phyloP scores from a whole-genome alignment of 2,329 filamentous ascomycete species.

The Aspergillus melleus region DNA sequence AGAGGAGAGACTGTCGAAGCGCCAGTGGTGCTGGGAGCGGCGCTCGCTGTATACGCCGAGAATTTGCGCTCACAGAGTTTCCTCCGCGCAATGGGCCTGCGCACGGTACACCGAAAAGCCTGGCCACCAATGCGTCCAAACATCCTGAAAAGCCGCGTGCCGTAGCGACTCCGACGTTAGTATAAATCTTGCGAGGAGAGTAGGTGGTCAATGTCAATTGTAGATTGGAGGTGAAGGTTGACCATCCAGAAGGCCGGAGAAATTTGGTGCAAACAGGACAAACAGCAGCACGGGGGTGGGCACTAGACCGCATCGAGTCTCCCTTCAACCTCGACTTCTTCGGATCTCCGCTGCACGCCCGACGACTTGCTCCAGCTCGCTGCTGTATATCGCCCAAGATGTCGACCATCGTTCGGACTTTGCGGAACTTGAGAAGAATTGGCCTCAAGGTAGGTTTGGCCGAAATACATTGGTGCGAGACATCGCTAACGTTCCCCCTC shows the following conservation, averaged over 20 bases:
- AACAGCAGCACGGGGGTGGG: constrained; percentile 24
- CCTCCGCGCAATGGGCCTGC: constrained; percentile 31
- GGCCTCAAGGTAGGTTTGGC: constrained; percentile 70
- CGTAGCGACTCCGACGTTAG: not conserved
- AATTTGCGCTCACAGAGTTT: constrained; percentile 39
- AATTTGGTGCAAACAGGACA: constrained; percentile 21
- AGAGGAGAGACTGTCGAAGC: constrained; percentile 48
- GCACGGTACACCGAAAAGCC: constrained; percentile 35
- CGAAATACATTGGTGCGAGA: not conserved
- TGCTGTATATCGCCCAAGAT: constrained; percentile 56
- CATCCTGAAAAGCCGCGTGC: constrained; percentile 25
- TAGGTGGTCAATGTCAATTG: not conserved
- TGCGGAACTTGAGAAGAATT: constrained; percentile 82
- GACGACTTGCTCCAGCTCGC: constrained; percentile 13
- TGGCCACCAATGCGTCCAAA: constrained; percentile 42
- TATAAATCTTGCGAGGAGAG: not conserved
- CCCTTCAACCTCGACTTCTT: constrained; percentile 20
- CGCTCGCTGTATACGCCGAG: constrained; percentile 30
- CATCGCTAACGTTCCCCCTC: constrained; percentile 39
- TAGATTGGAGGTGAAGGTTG: not conserved
- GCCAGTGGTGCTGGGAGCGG: constrained; percentile 25
- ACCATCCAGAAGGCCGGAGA: not conserved
- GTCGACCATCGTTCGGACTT: constrained; percentile 86
- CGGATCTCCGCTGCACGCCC: constrained; percentile 18
- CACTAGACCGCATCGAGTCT: constrained; percentile 27